Percentiles rank a stretch among this genome's conserved stretches.
Evolutionary conservation across 176 grass and related monocot genomes (phyloP).

Genomic region (Carex scoparia): DNA sequence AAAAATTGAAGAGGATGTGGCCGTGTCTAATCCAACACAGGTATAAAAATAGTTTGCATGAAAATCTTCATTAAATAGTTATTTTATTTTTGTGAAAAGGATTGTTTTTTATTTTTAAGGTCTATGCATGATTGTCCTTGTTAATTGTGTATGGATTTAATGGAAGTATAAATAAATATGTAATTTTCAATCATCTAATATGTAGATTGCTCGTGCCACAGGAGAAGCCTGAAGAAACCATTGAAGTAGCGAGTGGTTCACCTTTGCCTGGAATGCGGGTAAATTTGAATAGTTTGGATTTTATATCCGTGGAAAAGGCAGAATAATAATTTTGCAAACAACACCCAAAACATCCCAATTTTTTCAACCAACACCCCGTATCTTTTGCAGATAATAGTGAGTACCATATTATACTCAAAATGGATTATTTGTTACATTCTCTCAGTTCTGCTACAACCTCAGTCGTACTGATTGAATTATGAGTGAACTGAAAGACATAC

Average conservation of each 20-base stretch:
- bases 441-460: background rate
- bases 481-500: background rate
- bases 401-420: background rate
- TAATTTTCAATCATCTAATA: slow-evolving; percentile 33
- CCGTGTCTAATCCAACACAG: slow-evolving; percentile 30
- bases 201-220: slow-evolving; percentile 39
- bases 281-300: slow-evolving; percentile 14
- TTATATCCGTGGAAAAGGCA: background rate
- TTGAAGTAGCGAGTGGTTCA: slow-evolving; percentile 70
- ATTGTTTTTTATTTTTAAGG: background rate
- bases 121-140: slow-evolving; percentile 1
- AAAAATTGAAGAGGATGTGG: slow-evolving; percentile 28
- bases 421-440: background rate
- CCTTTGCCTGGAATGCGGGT: slow-evolving; percentile 98
- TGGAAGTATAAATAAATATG: slow-evolving; percentile 20
- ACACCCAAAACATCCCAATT: background rate
- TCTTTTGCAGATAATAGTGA: background rate
- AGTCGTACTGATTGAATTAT: background rate
- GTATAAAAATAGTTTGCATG: slow-evolving; percentile 29
- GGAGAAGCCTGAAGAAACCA: slow-evolving; percentile 40
- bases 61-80: background rate
- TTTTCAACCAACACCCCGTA: background rate
- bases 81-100: background rate
- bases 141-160: slow-evolving; percentile 17
- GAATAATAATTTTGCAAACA: background rate